Conservation (phyloP, 352 stramenopile genomes). For the Blastocystis sp. region DNA sequence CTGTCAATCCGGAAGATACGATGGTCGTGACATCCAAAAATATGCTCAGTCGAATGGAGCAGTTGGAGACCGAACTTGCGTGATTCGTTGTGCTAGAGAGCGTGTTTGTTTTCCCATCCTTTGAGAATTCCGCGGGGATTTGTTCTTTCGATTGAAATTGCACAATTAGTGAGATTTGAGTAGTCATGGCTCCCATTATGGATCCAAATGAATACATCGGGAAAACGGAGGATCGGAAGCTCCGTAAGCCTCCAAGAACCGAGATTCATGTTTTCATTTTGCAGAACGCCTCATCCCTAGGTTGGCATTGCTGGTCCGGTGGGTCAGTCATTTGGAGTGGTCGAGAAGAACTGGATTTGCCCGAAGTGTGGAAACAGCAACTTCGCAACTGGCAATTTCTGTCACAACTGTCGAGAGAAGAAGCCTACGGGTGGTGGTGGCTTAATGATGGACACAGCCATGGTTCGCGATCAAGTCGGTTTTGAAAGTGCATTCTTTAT, state of each 20-base stretch:
- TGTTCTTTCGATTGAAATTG: no score
- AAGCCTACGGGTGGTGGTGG: slow-evolving; percentile 44
- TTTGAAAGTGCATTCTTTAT: background rate
- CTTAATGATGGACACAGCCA: slow-evolving; percentile 46
- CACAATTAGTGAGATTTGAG: no score
- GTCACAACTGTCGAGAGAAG: slow-evolving; percentile 54
- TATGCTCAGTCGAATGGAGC: background rate
- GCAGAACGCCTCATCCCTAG: background rate
- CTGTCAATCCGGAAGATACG: background rate
- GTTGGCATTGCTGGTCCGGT: slow-evolving; percentile 54
- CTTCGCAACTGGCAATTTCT: slow-evolving; percentile 50
- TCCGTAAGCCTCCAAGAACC: slow-evolving; percentile 30
- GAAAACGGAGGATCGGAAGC: slow-evolving; percentile 4
- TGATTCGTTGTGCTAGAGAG: no score
- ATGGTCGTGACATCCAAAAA: slow-evolving; percentile 38
- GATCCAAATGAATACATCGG: slow-evolving; percentile 43
- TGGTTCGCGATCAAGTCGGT: slow-evolving; percentile 45
- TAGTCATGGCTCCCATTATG: background rate
- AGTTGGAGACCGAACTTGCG: slow-evolving; percentile 37
- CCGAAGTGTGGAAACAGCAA: slow-evolving; percentile 54
- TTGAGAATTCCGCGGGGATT: no score
- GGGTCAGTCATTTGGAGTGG: slow-evolving; percentile 45
- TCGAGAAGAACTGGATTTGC: slow-evolving; percentile 57
- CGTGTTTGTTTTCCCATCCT: background rate
- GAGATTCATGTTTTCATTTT: slow-evolving; percentile 12